Percentiles rank a stretch among this genome's conserved stretches.
These are phyloP conservation scores for Diplodia scrobiculata DNA, from an alignment of 2,329 filamentous ascomycete genomes.

Conservation along the genomic window DNA sequence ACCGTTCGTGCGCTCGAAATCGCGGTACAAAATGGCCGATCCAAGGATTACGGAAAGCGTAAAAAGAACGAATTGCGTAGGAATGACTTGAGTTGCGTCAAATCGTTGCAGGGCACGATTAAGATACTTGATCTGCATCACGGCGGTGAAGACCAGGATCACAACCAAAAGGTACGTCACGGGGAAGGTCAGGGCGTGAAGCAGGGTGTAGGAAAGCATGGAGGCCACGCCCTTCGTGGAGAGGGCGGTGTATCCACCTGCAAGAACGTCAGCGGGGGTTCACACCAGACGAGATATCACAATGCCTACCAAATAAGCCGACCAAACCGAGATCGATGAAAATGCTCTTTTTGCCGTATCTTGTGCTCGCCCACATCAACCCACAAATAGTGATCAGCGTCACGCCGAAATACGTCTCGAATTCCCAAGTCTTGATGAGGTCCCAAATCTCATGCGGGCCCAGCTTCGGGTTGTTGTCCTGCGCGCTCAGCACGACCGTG, in stretches of 20 bases:
- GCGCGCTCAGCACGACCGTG: constrained; percentile 88
- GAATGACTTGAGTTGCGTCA: constrained; percentile 96
- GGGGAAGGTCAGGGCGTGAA: constrained; percentile 85
- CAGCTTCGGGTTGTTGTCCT: constrained; percentile 83
- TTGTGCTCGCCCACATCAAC: constrained; percentile 79
- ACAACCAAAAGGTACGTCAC: constrained; percentile 85
- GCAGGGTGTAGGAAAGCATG: constrained; percentile 85
- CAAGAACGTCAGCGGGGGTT: constrained; percentile 33
- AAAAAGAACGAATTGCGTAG: constrained; percentile 95
- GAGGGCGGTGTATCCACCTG: constrained; percentile 92
- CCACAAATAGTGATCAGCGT: constrained; percentile 71
- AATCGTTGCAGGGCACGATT: constrained; percentile 89
- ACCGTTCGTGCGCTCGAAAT: constrained; percentile 81
- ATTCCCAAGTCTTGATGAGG: constrained; percentile 83
- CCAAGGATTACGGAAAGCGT: constrained; percentile 94
- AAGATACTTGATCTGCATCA: constrained; percentile 97
- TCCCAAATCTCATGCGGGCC: constrained; percentile 88
- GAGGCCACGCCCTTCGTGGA: constrained; percentile 97
- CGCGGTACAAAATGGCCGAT: constrained; percentile 88
- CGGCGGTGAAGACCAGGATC: constrained; percentile 77
- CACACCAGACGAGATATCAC: not conserved
- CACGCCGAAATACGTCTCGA: constrained; percentile 84
- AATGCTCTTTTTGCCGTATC: constrained; percentile 82
- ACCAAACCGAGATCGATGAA: constrained; percentile 92
- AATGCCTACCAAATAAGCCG: constrained; percentile 74